These are phyloP conservation scores for Dalbergia oliveri DNA, from an alignment of 306 rosid genomes.

Conservation along the genomic window DNA sequence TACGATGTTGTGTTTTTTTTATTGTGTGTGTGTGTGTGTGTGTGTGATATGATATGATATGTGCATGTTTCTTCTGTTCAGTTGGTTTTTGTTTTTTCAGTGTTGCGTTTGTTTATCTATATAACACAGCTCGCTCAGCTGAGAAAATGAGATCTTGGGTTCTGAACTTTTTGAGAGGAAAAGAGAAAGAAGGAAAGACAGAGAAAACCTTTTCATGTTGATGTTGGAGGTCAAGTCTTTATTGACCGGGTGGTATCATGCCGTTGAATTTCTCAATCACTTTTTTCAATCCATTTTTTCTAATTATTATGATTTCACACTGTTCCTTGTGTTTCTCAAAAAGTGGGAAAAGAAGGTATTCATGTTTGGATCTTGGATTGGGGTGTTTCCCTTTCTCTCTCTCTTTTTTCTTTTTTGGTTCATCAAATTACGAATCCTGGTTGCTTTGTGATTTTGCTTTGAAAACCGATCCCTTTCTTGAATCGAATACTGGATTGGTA, in stretches of 20 bases:
- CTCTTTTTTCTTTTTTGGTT: neutral
- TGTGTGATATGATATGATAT: neutral
- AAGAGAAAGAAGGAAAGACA: too few relatives aligned
- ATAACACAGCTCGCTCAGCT: constrained; percentile 3
- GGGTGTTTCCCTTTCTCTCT: neutral
- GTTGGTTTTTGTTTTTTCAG: constrained; percentile 1
- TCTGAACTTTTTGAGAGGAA: neutral
- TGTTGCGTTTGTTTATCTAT: constrained; percentile 10
- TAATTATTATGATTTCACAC: neutral
- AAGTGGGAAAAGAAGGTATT: constrained; percentile 9
- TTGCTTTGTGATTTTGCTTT: constrained; percentile 14
- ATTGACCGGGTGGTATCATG: constrained; percentile 1
- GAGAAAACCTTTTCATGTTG: neutral
- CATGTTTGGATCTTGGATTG: constrained; percentile 7
- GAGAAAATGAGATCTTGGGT: constrained; percentile 37
- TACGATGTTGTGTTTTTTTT: neutral
- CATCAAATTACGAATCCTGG: neutral
- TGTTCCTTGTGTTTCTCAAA: constrained; percentile 6
- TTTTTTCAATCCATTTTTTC: neutral
- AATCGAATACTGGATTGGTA: neutral
- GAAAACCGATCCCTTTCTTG: constrained; percentile 11
- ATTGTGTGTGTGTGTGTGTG: neutral
- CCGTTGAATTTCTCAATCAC: constrained; percentile 11
- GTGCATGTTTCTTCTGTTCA: neutral
- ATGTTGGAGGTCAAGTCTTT: neutral